Evolutionary conservation across 169 alveolate species (phyloP).

Genomic region (Ichthyophthirius multifiliis): DNA sequence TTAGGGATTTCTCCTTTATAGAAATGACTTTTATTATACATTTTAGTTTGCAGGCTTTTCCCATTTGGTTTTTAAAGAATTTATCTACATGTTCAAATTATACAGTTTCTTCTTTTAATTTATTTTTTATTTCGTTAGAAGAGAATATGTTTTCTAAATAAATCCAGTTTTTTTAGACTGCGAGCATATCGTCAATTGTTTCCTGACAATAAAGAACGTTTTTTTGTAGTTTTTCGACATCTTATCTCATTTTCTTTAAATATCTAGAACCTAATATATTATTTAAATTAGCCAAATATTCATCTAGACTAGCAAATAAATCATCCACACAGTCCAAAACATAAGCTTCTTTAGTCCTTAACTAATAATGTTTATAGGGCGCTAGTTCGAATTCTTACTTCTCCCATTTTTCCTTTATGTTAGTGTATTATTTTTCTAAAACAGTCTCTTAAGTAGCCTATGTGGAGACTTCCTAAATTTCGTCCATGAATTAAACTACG

Average conservation of each 20-base stretch:
- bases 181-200: constrained; percentile 77
- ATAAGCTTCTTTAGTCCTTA: constrained; percentile 62
- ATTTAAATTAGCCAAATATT: constrained; percentile 70
- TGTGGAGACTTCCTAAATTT: constrained; percentile 69
- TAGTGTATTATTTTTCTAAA: constrained; percentile 62
- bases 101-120: constrained; percentile 60
- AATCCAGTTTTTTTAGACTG: constrained; percentile 80
- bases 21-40: background rate
- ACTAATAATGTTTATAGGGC: constrained; percentile 56
- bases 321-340: constrained; percentile 80
- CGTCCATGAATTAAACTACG: constrained; percentile 64
- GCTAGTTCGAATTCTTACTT: constrained; percentile 71
- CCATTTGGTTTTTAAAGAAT: constrained; percentile 68
- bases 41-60: constrained; percentile 48
- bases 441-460: constrained; percentile 83
- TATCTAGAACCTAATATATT: constrained; percentile 77
- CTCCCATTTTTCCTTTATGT: constrained; percentile 77
- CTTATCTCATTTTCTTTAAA: constrained; percentile 73
- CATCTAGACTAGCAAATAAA: constrained; percentile 75
- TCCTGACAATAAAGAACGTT: constrained; percentile 60
- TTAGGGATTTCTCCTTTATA: constrained; percentile 38
- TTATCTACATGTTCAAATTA: constrained; percentile 70
- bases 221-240: constrained; percentile 74
- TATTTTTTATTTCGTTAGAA: constrained; percentile 67
- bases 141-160: constrained; percentile 78